Conservation (phyloP, 495 filamentous ascomycete genomes). For the Penicillium silybi region DNA sequence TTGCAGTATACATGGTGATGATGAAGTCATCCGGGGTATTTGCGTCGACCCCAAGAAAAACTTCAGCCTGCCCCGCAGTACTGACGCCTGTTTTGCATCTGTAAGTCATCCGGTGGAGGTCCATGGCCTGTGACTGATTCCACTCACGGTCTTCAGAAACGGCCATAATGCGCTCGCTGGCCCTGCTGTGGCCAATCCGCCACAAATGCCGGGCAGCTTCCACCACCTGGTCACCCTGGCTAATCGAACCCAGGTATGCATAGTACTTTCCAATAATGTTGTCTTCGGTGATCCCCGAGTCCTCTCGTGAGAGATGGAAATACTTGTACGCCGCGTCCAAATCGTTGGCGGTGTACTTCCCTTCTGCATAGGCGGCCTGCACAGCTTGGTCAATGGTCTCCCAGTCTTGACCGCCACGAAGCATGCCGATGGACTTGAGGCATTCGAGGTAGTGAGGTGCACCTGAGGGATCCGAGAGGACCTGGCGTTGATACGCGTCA, state of each 20-base stretch:
- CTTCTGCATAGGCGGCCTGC: constrained; percentile 36
- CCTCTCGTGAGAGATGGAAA: constrained; percentile 43
- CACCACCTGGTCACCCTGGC: constrained; percentile 32
- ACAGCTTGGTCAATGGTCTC: constrained; percentile 35
- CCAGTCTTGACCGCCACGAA: constrained; percentile 34
- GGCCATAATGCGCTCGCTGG: constrained; percentile 50
- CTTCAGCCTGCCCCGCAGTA: constrained; percentile 57
- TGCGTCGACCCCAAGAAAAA: constrained; percentile 52
- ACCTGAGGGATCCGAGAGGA: constrained; percentile 29
- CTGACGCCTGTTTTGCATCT: constrained; percentile 29
- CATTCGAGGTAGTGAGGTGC: constrained; percentile 32
- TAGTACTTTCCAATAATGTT: constrained; percentile 56
- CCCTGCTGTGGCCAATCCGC: constrained; percentile 50
- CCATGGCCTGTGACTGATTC: no score
- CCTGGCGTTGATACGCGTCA: constrained; percentile 38
- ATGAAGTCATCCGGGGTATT: constrained; percentile 57
- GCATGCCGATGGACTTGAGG: constrained; percentile 31
- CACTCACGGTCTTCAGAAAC: constrained; percentile 7
- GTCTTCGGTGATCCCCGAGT: constrained; percentile 45
- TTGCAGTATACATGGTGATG: constrained; percentile 53
- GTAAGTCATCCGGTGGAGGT: no score
- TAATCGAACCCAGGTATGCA: constrained; percentile 44
- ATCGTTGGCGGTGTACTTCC: constrained; percentile 48
- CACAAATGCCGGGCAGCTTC: constrained; percentile 51
- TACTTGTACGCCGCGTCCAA: constrained; percentile 53